phyloP scores from a whole-genome alignment of 306 rosid genomes.

The Acacia confusa region DNA sequence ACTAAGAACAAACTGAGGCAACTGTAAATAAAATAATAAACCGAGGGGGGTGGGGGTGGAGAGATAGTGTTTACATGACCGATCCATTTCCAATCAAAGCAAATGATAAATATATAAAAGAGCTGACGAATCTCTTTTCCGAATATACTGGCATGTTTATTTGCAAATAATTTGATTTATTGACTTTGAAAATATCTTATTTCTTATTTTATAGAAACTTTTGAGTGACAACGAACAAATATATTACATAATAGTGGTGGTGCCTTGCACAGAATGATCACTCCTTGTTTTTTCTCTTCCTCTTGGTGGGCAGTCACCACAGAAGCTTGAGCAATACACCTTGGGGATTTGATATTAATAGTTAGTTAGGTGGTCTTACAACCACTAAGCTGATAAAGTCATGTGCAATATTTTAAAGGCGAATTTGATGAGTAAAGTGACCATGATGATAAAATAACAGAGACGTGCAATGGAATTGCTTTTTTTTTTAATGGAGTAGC shows the following conservation, averaged over 20 bases:
- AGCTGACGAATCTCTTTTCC: background rate
- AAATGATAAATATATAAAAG: background rate
- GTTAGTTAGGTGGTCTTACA: slow-evolving; percentile 39
- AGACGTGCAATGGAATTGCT: slow-evolving; percentile 53
- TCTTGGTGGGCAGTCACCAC: slow-evolving; percentile 36
- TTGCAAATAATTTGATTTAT: background rate
- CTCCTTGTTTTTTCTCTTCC: background rate
- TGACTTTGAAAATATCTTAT: background rate
- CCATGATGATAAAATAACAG: slow-evolving; percentile 68
- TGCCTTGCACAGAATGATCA: slow-evolving; percentile 33
- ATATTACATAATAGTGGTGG: slow-evolving; percentile 4
- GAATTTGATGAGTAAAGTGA: slow-evolving; percentile 35
- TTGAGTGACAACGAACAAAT: background rate
- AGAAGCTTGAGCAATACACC: slow-evolving; percentile 24
- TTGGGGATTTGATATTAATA: slow-evolving; percentile 32
- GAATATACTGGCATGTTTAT: background rate
- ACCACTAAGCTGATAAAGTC: slow-evolving; percentile 34
- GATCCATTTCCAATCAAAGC: slow-evolving; percentile 21
- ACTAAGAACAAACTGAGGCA: background rate
- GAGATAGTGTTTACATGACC: slow-evolving; percentile 20
- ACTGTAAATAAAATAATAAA: background rate
- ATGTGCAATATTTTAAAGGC: slow-evolving; percentile 7
- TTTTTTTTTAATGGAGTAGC: background rate
- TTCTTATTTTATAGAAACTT: background rate
- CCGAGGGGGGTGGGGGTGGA: background rate